Base-by-base conservation (phyloP, 441 rosid species). In the Eutrema salsugineum region DNA sequence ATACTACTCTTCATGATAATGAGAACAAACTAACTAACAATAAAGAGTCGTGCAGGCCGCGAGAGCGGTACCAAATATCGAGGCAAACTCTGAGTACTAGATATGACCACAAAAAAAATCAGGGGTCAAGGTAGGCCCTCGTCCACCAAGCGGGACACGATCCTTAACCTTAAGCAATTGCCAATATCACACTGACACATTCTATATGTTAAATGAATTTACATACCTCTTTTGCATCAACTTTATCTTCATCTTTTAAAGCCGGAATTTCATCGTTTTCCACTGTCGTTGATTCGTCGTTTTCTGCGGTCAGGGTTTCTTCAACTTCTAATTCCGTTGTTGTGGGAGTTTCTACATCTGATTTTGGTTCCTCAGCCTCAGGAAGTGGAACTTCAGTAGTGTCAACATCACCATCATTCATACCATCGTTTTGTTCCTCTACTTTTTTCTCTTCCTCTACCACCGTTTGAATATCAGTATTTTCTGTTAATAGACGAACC, bases 331-430 rank as follows among this genome's bases (percentile, higher is more conserved):
- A 8, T 56, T 70, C 71, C 0, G 33, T 11, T 62, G 59, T 35
- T 61, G 17, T 60, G 5, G 20, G 33, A 69, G 54, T 28, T 55
- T 55, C 32, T 54, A 1, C 70, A 30, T 62, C 65, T 5, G 30
- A 17, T 75, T 54, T 40, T 55, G 32, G 53, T 62, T 69, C 78
- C 68, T 63, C 71, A 16, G n/a, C 65, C 20, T 54, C 75, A 8
- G 46, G 20, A 54, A 36, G 14, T 55, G 36, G 11, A 19, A 36
- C 15, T 43, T 62, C 17, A 3, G 58, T 11, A 11, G 58, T 11
- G 10, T 51, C 59, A 1, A 5, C 53, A 5, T 46, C 53, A 7
- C 11, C 59, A 15, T 48, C 49, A 16, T n/a, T 30, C 44, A 0
- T 30, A 28, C 6, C 32, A 30, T 30, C 33, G 33, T 6, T 30